These are phyloP conservation scores for Hirschfeldia incana DNA, from an alignment of 345 rosid species.

Conservation along the genomic window DNA sequence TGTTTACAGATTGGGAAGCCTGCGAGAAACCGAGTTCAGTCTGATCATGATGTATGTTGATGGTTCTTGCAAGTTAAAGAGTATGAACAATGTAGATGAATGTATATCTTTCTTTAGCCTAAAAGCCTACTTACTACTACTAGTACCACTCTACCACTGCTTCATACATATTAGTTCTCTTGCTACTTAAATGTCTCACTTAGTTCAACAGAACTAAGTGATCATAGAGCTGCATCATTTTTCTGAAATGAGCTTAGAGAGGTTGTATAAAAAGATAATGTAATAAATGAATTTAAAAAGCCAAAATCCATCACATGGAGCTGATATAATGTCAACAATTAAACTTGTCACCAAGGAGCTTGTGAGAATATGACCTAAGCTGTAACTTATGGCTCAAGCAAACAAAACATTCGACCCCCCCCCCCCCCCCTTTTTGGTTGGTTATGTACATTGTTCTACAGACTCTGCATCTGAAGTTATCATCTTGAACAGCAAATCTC, in stretches of 20 bases:
- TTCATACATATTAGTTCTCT: neutral
- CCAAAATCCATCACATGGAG: neutral
- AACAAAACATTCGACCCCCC: constrained; percentile 29
- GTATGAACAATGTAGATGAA: constrained; percentile 18
- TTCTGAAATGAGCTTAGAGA: neutral
- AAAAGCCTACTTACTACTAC: neutral
- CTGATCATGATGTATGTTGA: constrained; percentile 69
- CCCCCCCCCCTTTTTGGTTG: neutral
- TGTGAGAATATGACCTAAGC: constrained; percentile 8
- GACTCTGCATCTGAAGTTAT: constrained; percentile 15
- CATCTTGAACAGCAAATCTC: constrained; percentile 26
- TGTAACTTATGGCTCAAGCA: constrained; percentile 29
- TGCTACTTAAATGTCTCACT: constrained; percentile 10
- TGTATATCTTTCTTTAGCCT: constrained; percentile 38
- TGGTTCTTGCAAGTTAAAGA: neutral
- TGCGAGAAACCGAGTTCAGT: constrained; percentile 58
- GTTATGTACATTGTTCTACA: constrained; percentile 24
- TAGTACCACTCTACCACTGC: neutral
- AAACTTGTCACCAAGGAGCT: constrained; percentile 16
- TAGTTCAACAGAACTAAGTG: neutral
- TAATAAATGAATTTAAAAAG: neutral
- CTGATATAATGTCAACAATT: neutral
- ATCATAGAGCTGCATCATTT: neutral
- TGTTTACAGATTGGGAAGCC: constrained; percentile 94
- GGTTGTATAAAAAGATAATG: neutral